These are phyloP conservation scores for Suillus paluster DNA, from an alignment of 768 basidiomycete genomes.

Conservation along the genomic window DNA sequence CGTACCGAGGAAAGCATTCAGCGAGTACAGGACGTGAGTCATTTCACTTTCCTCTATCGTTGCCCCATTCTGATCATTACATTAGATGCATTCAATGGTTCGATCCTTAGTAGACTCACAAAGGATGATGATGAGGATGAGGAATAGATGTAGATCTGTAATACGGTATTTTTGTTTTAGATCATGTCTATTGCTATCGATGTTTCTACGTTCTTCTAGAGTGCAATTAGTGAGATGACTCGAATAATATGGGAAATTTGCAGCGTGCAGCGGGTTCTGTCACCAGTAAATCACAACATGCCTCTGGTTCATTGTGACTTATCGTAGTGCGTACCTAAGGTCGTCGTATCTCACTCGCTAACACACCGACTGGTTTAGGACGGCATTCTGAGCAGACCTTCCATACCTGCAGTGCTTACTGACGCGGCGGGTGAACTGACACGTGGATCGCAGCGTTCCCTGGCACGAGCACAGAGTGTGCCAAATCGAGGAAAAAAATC, in stretches of 20 bases:
- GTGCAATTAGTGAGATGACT: not conserved
- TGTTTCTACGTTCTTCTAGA: slow-evolving; percentile 2
- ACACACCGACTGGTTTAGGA: not conserved
- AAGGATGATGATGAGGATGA: slow-evolving; percentile 35
- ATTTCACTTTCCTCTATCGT: not conserved
- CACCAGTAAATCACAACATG: not conserved
- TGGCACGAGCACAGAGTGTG: not conserved
- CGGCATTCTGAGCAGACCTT: not conserved
- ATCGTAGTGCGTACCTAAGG: not conserved
- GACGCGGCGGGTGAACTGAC: not conserved
- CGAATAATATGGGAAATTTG: not conserved
- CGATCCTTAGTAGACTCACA: slow-evolving; percentile 29
- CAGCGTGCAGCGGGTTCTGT: not conserved
- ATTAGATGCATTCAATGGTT: slow-evolving; percentile 34
- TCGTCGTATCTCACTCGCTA: not conserved
- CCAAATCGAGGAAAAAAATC: not conserved
- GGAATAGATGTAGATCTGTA: slow-evolving; percentile 2
- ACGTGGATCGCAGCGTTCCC: not conserved
- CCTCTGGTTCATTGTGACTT: not conserved
- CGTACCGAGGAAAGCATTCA: slow-evolving; percentile 44
- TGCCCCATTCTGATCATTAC: not conserved
- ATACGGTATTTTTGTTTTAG: slow-evolving; percentile 2
- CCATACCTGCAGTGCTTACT: not conserved
- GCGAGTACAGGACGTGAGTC: slow-evolving; percentile 40
- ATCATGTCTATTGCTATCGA: slow-evolving; percentile 6